Evolutionary conservation across 73 alveolate species (phyloP).

Genomic region (Tetrahymena thermophila): DNA sequence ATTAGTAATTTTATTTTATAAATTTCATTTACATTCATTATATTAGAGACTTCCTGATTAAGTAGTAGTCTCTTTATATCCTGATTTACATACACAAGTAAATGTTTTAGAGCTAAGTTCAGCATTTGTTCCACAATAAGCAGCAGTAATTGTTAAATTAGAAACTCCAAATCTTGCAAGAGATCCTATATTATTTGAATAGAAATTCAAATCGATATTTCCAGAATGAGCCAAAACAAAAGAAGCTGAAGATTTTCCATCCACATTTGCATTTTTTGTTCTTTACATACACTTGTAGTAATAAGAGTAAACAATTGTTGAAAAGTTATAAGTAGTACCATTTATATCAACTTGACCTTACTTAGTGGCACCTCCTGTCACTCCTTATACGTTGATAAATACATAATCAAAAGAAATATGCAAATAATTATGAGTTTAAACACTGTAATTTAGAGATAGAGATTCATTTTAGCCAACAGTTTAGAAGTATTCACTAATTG

Average conservation of each 20-base stretch:
- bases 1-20: too few relatives aligned
- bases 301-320: too few relatives aligned
- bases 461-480: not conserved
- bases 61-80: not conserved
- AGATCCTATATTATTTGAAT: not conserved
- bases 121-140: not conserved
- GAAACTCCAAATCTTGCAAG: not conserved
- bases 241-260: not conserved
- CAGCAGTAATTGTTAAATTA: not conserved
- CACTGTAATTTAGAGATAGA: too few relatives aligned
- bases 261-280: not conserved
- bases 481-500: too few relatives aligned
- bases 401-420: not conserved
- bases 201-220: too few relatives aligned
- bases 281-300: not conserved
- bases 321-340: not conserved
- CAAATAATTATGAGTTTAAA: not conserved
- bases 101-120: not conserved
- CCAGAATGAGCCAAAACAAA: not conserved
- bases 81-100: not conserved
- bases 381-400: too few relatives aligned
- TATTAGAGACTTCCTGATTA: too few relatives aligned
- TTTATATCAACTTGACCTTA: not conserved
- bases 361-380: not conserved
- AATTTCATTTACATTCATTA: too few relatives aligned